These are phyloP conservation scores for Volvariella volvacea DNA, from an alignment of 1,284 basidiomycete genomes.

Conservation along the genomic window DNA sequence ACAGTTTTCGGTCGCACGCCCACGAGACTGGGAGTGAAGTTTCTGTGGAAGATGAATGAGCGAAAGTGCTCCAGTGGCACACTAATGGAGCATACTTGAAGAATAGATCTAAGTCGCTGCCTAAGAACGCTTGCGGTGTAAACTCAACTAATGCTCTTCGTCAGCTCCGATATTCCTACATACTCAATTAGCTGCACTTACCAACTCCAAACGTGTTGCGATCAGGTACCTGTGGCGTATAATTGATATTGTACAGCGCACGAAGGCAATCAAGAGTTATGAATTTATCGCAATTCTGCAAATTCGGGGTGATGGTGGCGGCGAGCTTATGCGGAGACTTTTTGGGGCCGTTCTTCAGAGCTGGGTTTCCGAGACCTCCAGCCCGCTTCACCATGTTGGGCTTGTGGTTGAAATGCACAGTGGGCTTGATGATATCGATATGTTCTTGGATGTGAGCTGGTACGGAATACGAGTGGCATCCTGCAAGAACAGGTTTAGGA, in stretches of 20 bases:
- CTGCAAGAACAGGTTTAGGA: slow-evolving; percentile 23
- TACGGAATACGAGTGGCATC: slow-evolving; percentile 39
- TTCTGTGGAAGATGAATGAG: slow-evolving; percentile 12
- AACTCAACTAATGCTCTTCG: slow-evolving; percentile 24
- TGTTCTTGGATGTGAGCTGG: slow-evolving; percentile 33
- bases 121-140: slow-evolving; percentile 26
- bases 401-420: slow-evolving; percentile 32
- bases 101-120: slow-evolving; percentile 24
- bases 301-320: slow-evolving; percentile 16
- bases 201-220: slow-evolving; percentile 48
- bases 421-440: slow-evolving; percentile 40
- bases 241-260: slow-evolving; percentile 37
- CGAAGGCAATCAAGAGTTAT: slow-evolving; percentile 42
- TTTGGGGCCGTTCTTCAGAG: slow-evolving; percentile 27
- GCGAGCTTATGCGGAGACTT: slow-evolving; percentile 22
- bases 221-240: slow-evolving; percentile 28
- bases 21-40: slow-evolving; percentile 25
- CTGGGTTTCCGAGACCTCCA: slow-evolving; percentile 24
- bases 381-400: slow-evolving; percentile 15
- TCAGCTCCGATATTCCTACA: background rate
- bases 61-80: background rate
- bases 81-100: slow-evolving; percentile 15
- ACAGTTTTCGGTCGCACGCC: slow-evolving; percentile 20
- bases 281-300: slow-evolving; percentile 32
- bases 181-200: slow-evolving; percentile 13